Evolutionary conservation across 2,329 filamentous ascomycete genomes (phyloP).

Genomic region (Salinomyces thailandicus): DNA sequence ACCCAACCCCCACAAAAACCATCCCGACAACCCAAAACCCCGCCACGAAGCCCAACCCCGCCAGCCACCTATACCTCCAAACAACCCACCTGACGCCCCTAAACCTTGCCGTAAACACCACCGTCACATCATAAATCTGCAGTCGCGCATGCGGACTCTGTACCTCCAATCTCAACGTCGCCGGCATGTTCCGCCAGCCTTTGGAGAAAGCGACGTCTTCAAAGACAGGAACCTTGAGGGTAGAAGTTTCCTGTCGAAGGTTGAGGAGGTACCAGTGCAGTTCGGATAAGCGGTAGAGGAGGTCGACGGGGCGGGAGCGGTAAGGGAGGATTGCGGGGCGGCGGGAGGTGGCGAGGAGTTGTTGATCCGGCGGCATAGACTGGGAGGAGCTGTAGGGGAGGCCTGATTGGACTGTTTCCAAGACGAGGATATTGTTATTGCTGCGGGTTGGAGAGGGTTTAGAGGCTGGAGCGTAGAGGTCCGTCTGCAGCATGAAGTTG

Average conservation of each 20-base stretch:
- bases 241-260: slow-evolving; percentile 53
- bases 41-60: slow-evolving; percentile 57
- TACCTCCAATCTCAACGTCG: slow-evolving; percentile 52
- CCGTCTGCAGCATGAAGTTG: slow-evolving; percentile 89
- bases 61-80: slow-evolving; percentile 67
- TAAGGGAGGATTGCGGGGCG: slow-evolving; percentile 75
- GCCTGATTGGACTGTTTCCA: slow-evolving; percentile 11
- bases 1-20: slow-evolving; percentile 53
- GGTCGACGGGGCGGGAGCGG: slow-evolving; percentile 56
- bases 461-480: slow-evolving; percentile 44
- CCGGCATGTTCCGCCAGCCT: slow-evolving; percentile 44
- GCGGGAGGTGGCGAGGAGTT: slow-evolving; percentile 42
- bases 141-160: slow-evolving; percentile 56
- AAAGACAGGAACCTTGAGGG: slow-evolving; percentile 58
- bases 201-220: slow-evolving; percentile 58
- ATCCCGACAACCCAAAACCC: slow-evolving; percentile 72
- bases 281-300: slow-evolving; percentile 49
- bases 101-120: slow-evolving; percentile 65
- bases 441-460: no score
- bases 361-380: no score
- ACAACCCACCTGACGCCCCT: slow-evolving; percentile 71
- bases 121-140: slow-evolving; percentile 62
- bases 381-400: background rate
- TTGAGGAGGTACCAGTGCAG: slow-evolving; percentile 62
- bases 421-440: no score